These are phyloP conservation scores for Xylaria flabelliformis DNA, from an alignment of 495 filamentous ascomycete genomes.

Conservation along the genomic window DNA sequence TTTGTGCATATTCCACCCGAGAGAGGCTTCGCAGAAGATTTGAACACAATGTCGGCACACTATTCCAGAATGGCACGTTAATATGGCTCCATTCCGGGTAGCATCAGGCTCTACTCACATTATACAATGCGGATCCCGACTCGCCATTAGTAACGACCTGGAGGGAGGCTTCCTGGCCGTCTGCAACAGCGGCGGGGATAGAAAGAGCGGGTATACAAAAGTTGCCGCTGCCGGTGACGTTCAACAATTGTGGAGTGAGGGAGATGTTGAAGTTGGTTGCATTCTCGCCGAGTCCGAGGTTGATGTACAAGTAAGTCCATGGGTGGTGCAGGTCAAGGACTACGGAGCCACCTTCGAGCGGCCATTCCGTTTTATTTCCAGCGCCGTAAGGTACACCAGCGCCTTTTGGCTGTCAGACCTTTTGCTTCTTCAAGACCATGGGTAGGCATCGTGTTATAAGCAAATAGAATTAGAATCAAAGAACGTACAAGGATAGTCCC, in stretches of 20 bases:
- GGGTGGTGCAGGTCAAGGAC: constrained; percentile 58
- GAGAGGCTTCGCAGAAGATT: constrained; percentile 48
- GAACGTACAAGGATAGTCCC: constrained; percentile 62
- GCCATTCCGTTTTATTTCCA: constrained; percentile 67
- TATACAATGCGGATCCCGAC: constrained; percentile 62
- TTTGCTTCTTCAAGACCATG: constrained; percentile 1
- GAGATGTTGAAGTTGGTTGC: constrained; percentile 65
- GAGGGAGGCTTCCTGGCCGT: constrained; percentile 59
- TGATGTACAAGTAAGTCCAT: constrained; percentile 66
- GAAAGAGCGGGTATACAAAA: constrained; percentile 61
- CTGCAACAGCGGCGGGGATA: constrained; percentile 52
- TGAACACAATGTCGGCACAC: constrained; percentile 71
- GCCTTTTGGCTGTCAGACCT: constrained; percentile 46
- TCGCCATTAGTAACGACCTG: constrained; percentile 63
- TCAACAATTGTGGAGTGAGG: constrained; percentile 57
- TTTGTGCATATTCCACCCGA: constrained; percentile 55
- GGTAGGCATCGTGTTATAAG: constrained; percentile 8
- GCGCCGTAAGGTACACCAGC: constrained; percentile 58
- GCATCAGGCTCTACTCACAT: constrained; percentile 51
- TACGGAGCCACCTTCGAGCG: constrained; percentile 61
- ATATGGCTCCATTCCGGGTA: not conserved
- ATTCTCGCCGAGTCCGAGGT: constrained; percentile 64
- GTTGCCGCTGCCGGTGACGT: constrained; percentile 66
- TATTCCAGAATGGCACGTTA: constrained; percentile 33
- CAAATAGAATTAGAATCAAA: constrained; percentile 11